Evolutionary conservation across 257 asterid genomes (phyloP), one percentile per base, ranked within the genome.

Genomic region (Cinchona pubescens): DNA sequence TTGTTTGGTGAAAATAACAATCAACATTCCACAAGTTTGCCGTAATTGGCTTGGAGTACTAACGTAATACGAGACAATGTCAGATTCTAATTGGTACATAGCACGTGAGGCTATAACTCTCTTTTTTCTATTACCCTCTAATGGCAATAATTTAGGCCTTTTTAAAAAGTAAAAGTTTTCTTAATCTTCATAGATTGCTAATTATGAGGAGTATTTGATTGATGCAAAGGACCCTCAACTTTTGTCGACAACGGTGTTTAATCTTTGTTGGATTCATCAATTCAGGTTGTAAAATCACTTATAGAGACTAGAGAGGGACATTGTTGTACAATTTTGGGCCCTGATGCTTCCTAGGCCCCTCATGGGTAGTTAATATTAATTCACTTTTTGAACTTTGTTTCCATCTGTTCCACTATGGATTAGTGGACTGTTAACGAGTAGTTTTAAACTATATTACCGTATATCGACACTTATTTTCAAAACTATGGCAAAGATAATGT

Each of bases 51-150:
- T 81, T 82, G 13, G 55, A 71, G 45, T 34, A 61, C 30, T 2
- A 32, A 69, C 5, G 64, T 32, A 19, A n/a, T 29, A 7, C 12
- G 10, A 42, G 59, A 69, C 71, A 27, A 74, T 83, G 83, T 77
- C 75, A n/a, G 78, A 76, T 78, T 77, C 59, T 75, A 79, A 56
- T 76, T 79, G 86, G 82, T 53, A 45, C 15, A 30, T 67, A 72
- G 86, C 91, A 90, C 90, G 92, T 90, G 94, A 79, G 85, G 79
- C 79, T 66, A 80, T 76, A 64, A 81, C n/a, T n/a, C n/a, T n/a
- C n/a, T n/a, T n/a, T n/a, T n/a, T n/a, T n/a, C n/a, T n/a, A n/a
- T n/a, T n/a, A n/a, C n/a, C n/a, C n/a, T n/a, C 78, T 76, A 66
- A 65, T 62, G 42, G 64, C 75, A 25, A 76, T 83, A 64, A 61